Percentiles rank a stretch among this genome's conserved stretches.
These are phyloP conservation scores for Cladosporium sp. DNA, from an alignment of 2,329 filamentous ascomycete genomes.

Conservation along the genomic window DNA sequence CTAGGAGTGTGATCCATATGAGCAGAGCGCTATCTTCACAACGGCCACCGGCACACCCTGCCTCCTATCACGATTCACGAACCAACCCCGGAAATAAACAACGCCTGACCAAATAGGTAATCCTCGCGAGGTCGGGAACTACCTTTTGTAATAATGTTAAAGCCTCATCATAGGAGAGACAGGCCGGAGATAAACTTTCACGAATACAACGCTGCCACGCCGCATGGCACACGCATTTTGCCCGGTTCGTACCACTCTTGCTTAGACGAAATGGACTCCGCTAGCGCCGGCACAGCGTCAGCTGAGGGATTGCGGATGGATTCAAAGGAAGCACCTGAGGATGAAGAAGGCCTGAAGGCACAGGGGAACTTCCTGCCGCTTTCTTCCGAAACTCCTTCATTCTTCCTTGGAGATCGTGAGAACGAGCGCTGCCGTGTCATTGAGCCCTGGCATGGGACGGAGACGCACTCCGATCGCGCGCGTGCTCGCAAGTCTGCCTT, in stretches of 20 bases:
- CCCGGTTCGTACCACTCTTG: not conserved
- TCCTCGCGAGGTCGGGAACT: not conserved
- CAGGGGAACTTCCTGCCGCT: conserved; percentile 11
- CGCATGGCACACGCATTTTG: not conserved
- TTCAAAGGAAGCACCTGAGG: conserved; percentile 10
- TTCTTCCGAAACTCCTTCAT: conserved; percentile 6
- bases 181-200: not conserved
- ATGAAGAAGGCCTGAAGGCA: conserved; percentile 16
- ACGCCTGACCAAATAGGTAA: conserved; percentile 1
- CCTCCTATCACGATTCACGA: not conserved
- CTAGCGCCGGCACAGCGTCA: conserved; percentile 15
- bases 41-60: not conserved
- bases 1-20: conserved; percentile 4
- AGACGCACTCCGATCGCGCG: not conserved
- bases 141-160: not conserved
- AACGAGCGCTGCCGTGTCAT: not conserved
- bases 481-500: not conserved
- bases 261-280: not conserved
- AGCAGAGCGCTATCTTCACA: conserved; percentile 8
- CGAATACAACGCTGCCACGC: not conserved
- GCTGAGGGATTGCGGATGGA: conserved; percentile 12
- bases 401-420: conserved; percentile 3
- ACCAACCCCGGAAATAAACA: not conserved
- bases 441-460: not conserved
- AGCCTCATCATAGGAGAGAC: not conserved